Evolutionary conservation across 1,284 basidiomycete species (phyloP), one percentile per base, ranked within the genome.

Genomic region (Heterobasidion occidentale): DNA sequence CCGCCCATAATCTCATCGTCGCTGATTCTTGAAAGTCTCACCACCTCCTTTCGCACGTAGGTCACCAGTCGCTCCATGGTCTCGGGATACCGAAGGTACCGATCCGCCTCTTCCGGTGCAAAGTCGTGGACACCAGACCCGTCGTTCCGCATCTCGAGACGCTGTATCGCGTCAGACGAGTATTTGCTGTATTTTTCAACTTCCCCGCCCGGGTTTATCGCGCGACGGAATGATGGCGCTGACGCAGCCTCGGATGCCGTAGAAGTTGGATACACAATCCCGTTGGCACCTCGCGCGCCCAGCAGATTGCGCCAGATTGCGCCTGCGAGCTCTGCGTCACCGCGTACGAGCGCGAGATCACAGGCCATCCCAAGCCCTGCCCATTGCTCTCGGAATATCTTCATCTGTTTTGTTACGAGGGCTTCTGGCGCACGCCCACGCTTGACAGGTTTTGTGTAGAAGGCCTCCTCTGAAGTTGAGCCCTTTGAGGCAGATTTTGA

Each of bases 261-360:
- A 11, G 6, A 11, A n/a, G 67, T 62, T 12, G 75, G 74, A 58
- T 80, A 78, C 2, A 74, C 72, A 52, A 90, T 85, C 2, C 84
- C 86, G 55, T 76, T 75, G 11, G 88, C 86, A 0, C 90, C 89
- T 27, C 88, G 75, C 17, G 81, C 88, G 9, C 89, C 89, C 44
- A 98, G 88, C 48, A 98, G 69, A 70, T 98, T 98, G 36, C 96
- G 78, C 96, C 96, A 99, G 1, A 96, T 73, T 5, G 92, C 92
- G 33, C 78, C 87, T 0, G 94, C 94, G 67, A 99, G 76, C 61
- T 93, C 88, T 58, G 81, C 77, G 66, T 97, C 94, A 44, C 55
- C 55, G 36, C 83, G 74, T 7, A 86, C 80, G 42, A 96, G 77
- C 1, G 83, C 91, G 51, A 93, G 78, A 69, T 98, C 95, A 61